Percentiles rank a stretch among this genome's conserved stretches.
These are phyloP conservation scores for Trametes maxima DNA, from an alignment of 768 basidiomycete genomes.

Conservation along the genomic window DNA sequence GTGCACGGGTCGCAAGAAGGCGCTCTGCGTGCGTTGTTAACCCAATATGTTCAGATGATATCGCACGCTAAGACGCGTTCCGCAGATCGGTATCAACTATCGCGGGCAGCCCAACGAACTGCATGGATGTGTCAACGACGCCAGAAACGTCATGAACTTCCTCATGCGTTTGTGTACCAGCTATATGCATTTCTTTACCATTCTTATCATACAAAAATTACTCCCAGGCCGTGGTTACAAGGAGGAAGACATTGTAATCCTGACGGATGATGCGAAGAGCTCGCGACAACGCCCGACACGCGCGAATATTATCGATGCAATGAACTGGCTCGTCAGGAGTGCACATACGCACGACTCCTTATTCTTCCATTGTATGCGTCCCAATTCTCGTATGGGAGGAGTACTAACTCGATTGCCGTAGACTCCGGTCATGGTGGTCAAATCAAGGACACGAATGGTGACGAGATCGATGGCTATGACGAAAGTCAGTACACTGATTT, in stretches of 20 bases:
- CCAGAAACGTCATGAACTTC: conserved; percentile 77
- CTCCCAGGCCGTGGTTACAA: conserved; percentile 26
- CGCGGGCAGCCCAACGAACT: conserved; percentile 66
- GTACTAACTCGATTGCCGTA: conserved; percentile 27
- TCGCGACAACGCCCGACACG: conserved; percentile 70
- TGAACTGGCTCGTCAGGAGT: conserved; percentile 88
- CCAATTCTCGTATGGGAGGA: neutral
- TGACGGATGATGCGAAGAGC: conserved; percentile 75
- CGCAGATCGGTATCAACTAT: conserved; percentile 90
- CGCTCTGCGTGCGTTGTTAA: conserved; percentile 66
- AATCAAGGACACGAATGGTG: conserved; percentile 78
- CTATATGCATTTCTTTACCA: neutral
- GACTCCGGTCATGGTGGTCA: conserved; percentile 96
- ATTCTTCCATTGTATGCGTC: conserved; percentile 80
- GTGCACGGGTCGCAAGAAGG: conserved; percentile 87
- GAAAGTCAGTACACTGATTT: conserved; percentile 51
- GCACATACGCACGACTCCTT: conserved; percentile 83
- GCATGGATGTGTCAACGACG: conserved; percentile 92
- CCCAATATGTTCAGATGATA: neutral
- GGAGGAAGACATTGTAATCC: conserved; percentile 79
- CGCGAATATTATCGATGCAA: conserved; percentile 81
- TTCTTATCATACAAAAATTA: no score
- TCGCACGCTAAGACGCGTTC: neutral
- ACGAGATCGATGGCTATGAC: conserved; percentile 83
- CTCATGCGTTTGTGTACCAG: conserved; percentile 54